Evolutionary conservation across 2,329 filamentous ascomycete genomes (phyloP), one percentile per base, ranked within the genome.

Genomic region (Dactylonectria macrodidyma): DNA sequence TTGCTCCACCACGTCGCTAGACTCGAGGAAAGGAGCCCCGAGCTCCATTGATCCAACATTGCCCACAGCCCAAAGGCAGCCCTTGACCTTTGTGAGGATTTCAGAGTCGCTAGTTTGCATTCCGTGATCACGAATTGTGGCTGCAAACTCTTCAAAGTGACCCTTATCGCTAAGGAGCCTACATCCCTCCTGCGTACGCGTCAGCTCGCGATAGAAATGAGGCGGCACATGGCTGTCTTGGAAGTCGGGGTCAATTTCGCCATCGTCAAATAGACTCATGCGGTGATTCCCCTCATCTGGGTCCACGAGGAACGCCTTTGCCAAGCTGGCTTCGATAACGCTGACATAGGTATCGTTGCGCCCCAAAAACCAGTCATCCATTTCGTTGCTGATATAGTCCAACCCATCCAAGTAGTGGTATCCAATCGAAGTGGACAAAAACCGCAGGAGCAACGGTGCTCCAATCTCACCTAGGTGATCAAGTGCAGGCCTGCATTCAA

Each of bases 361-460:
- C 14, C 96, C 96, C 34, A 99, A 86, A 78, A 98, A 99, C 96
- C 96, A 99, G 82, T 99, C 97, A 74, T 99, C 96, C 96, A 99
- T 99, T 80, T 99, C 97, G 78, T 97, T 96, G 69, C 95, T 98
- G 80, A 99, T 99, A 79, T 99, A 99, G 83, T 99, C 97, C 50
- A 99, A 86, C 0, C 95, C 96, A 78, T 98, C 95, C 6, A 99
- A 87, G 80, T 99, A 99, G 80, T 98, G 95, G 78, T 99, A 99
- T 57, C 96, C 96, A 65, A 98, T 95, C 2, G 95, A 98, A 0
- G 95, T 98, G 0, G 95, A 98, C 61, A 99, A 81, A 81, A 99
- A 99, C 47, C 96, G 92, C 59, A 99, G 85, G 5, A 99, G 88
- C 24, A 99, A 85, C 1, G 97, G 96, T 16, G 97, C 96, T 2